Conservation (phyloP, 2,329 filamentous ascomycete species). For the Sclerotinia sclerotiorum region DNA sequence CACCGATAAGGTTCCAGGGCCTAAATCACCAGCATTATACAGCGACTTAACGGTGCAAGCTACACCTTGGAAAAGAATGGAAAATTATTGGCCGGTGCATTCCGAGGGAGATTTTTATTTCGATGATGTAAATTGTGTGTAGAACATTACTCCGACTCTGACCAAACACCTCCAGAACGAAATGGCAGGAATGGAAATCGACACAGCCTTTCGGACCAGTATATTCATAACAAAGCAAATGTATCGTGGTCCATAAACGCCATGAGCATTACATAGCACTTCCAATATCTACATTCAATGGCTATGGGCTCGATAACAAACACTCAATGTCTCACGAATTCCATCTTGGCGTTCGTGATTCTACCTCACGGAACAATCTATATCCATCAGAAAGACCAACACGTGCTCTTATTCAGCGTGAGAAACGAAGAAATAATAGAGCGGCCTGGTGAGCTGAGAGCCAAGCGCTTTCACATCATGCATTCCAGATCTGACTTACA, state of each 20-base stretch:
- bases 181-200: neutral
- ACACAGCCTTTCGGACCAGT: constrained; percentile 2
- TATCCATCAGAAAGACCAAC: neutral
- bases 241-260: neutral
- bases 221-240: neutral
- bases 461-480: neutral
- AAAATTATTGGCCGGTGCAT: neutral
- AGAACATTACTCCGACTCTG: neutral
- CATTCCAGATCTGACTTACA: neutral
- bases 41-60: neutral
- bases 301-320: neutral
- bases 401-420: neutral
- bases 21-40: neutral
- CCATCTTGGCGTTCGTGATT: neutral
- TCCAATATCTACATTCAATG: constrained; percentile 9
- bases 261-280: neutral
- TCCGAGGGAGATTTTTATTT: neutral
- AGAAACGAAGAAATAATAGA: neutral
- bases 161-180: neutral
- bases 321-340: neutral
- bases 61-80: neutral
- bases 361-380: neutral
- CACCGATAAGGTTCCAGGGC: neutral
- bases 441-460: neutral
- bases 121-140: neutral